These are phyloP conservation scores for Xylariales sp. DNA, from an alignment of 2,329 filamentous ascomycete species.

Conservation along the genomic window DNA sequence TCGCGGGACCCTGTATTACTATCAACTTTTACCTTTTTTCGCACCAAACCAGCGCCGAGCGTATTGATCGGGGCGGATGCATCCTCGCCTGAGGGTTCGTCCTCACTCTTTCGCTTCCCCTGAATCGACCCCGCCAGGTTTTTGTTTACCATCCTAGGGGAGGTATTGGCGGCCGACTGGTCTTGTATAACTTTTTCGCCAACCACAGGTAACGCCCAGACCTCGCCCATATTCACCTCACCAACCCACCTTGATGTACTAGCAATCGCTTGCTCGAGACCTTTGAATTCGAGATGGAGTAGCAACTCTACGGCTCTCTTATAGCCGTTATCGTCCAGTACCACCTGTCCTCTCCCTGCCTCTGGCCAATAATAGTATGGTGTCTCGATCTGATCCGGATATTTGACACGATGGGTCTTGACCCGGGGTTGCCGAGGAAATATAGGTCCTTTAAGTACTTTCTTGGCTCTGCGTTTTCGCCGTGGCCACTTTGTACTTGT, in stretches of 20 bases:
- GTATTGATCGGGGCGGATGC: slow-evolving; percentile 47
- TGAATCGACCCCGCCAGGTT: slow-evolving; percentile 62
- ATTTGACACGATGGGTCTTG: slow-evolving; percentile 68
- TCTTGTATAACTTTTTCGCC: slow-evolving; percentile 55
- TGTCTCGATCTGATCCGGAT: slow-evolving; percentile 64
- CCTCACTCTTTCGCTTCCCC: slow-evolving; percentile 54
- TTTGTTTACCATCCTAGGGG: slow-evolving; percentile 53
- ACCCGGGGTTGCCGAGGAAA: slow-evolving; percentile 71
- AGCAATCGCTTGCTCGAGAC: slow-evolving; percentile 67
- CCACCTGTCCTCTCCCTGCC: slow-evolving; percentile 69
- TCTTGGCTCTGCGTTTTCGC: slow-evolving; percentile 59
- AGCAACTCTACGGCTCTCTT: slow-evolving; percentile 76
- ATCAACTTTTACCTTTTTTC: slow-evolving; percentile 62
- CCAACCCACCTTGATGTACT: slow-evolving; percentile 78
- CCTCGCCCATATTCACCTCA: slow-evolving; percentile 68
- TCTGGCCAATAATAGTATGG: slow-evolving; percentile 75
- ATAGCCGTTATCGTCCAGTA: slow-evolving; percentile 73
- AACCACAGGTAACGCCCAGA: slow-evolving; percentile 64
- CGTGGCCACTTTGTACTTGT: slow-evolving; percentile 36
- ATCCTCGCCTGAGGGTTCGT: slow-evolving; percentile 10
- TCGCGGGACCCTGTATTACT: background rate
- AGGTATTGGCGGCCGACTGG: slow-evolving; percentile 24
- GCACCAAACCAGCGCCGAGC: slow-evolving; percentile 55
- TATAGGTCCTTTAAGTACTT: slow-evolving; percentile 68
- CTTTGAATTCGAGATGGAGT: slow-evolving; percentile 79